A percentile compares a stretch with the other conserved stretches of the same genome.
Conservation (phyloP, 345 rosid genomes). For the Citrus hindsii region DNA sequence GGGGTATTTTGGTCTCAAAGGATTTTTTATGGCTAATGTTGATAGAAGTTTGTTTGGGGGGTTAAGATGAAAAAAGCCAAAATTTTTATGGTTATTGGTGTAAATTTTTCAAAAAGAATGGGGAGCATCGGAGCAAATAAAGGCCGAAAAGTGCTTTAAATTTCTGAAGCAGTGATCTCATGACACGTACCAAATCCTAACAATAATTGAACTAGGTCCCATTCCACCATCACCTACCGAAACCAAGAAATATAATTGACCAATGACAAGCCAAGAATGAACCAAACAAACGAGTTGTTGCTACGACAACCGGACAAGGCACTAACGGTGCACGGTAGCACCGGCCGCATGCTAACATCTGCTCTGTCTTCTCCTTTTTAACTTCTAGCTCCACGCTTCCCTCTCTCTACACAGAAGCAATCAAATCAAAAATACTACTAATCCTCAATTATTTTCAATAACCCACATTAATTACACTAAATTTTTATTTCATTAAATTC, state of each 20-base stretch:
- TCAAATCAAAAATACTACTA: not conserved
- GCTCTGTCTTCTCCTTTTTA: not conserved
- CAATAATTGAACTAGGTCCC: not conserved
- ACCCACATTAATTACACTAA: not conserved
- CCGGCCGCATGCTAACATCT: not conserved
- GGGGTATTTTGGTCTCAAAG: no score
- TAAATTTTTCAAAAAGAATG: no score
- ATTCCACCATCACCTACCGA: not conserved
- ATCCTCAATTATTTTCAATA: slow-evolving; percentile 7
- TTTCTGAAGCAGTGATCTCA: not conserved
- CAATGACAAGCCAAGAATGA: not conserved
- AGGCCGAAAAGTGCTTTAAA: not conserved
- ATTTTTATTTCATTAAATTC: not conserved
- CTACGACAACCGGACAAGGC: not conserved
- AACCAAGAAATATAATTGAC: not conserved
- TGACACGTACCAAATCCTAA: not conserved
- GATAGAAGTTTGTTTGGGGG: no score
- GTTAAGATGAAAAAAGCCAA: no score
- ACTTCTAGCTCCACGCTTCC: slow-evolving; percentile 5
- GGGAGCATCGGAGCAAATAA: not conserved
- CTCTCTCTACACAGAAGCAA: not conserved
- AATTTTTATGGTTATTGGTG: no score
- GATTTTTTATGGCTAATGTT: no score
- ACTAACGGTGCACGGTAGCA: not conserved
- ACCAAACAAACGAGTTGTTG: not conserved